Conservation (phyloP, 1,139 yeast species). For the Pichia sp. region DNA sequence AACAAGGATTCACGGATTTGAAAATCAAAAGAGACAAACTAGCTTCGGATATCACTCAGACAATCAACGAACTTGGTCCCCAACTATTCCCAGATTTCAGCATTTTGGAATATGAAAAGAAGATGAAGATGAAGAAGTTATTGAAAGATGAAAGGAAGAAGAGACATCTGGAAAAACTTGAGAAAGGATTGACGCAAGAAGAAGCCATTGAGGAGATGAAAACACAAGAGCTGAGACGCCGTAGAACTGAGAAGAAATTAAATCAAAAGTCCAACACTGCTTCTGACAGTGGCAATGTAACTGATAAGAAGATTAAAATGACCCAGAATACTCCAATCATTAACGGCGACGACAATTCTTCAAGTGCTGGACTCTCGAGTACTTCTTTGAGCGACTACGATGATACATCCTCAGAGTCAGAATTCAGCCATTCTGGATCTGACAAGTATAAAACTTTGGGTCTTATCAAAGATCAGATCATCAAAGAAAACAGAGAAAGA, state of each 20-base stretch:
- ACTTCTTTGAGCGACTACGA: slow-evolving; percentile 27
- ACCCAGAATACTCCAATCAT: slow-evolving; percentile 29
- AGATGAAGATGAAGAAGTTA: slow-evolving; percentile 40
- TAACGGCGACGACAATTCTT: slow-evolving; percentile 26
- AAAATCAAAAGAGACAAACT: slow-evolving; percentile 52
- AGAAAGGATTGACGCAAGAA: slow-evolving; percentile 41
- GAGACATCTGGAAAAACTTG: slow-evolving; percentile 35
- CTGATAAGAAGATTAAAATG: slow-evolving; percentile 19
- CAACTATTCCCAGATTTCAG: slow-evolving; percentile 74
- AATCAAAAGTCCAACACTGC: background rate
- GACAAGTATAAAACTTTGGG: slow-evolving; percentile 16
- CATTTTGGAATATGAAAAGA: slow-evolving; percentile 45
- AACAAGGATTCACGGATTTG: slow-evolving; percentile 51
- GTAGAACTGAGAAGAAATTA: slow-evolving; percentile 31
- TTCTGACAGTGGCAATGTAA: background rate
- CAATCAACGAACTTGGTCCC: slow-evolving; percentile 73
- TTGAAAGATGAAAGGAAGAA: slow-evolving; percentile 41
- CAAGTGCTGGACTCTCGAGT: slow-evolving; percentile 30
- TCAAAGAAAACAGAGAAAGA: slow-evolving; percentile 29
- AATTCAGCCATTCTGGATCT: slow-evolving; percentile 10
- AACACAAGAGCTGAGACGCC: slow-evolving; percentile 48
- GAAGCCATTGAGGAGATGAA: slow-evolving; percentile 55
- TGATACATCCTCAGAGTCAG: slow-evolving; percentile 22
- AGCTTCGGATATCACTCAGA: slow-evolving; percentile 56
- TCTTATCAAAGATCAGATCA: slow-evolving; percentile 27